A percentile compares a stretch with the other conserved stretches of the same genome.
Conservation (phyloP, 306 rosid genomes). For the Inga leiocalycina region DNA sequence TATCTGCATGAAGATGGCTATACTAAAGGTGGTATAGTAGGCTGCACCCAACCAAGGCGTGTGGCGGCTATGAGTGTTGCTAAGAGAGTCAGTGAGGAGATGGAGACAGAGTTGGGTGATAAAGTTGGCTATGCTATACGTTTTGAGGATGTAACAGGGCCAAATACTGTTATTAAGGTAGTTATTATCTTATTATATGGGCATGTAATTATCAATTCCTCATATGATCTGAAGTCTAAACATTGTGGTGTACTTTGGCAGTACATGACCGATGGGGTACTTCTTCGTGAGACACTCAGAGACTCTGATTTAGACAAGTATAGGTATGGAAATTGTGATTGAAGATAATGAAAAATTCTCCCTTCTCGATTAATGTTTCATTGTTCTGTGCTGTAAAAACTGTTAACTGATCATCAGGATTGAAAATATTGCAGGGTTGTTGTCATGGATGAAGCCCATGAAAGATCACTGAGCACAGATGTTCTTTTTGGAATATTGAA, state of each 20-base stretch:
- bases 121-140: slow-evolving; percentile 98
- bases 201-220: slow-evolving; percentile 4
- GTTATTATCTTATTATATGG: background rate
- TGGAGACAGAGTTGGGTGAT: slow-evolving; percentile 93
- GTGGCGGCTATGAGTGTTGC: slow-evolving; percentile 99
- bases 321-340: slow-evolving; percentile 54
- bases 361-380: background rate
- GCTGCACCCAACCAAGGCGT: slow-evolving; percentile 99
- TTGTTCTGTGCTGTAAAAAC: slow-evolving; percentile 28
- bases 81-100: slow-evolving; percentile 98
- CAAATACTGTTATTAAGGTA: slow-evolving; percentile 86
- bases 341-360: slow-evolving; percentile 29
- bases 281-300: slow-evolving; percentile 93
- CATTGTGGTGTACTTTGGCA: slow-evolving; percentile 48
- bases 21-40: slow-evolving; percentile 73
- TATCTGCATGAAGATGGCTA: slow-evolving; percentile 94
- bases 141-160: slow-evolving; percentile 97
- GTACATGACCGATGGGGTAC: slow-evolving; percentile 99
- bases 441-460: slow-evolving; percentile 99
- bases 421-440: slow-evolving; percentile 69
- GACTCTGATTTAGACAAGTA: slow-evolving; percentile 97
- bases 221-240: slow-evolving; percentile 32
- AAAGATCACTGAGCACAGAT: slow-evolving; percentile 90
- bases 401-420: slow-evolving; percentile 23
- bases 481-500: slow-evolving; percentile 94